Evolutionary conservation across 1,284 basidiomycete species (phyloP).

Genomic region (Abortiporus biennis): DNA sequence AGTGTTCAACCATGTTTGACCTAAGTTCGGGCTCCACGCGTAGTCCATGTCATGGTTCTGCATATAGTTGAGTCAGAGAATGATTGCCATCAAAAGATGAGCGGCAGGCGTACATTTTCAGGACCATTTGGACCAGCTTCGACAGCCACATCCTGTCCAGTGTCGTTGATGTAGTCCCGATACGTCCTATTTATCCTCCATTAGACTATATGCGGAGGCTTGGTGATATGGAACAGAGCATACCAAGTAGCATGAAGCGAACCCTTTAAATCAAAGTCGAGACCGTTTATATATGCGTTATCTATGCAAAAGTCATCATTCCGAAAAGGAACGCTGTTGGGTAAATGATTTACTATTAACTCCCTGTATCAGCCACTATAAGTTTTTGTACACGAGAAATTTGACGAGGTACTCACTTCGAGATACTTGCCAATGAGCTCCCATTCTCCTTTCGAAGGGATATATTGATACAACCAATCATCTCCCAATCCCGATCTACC

Average conservation of each 20-base stretch:
- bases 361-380: too few relatives aligned
- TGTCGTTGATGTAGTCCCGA: conserved; percentile 37
- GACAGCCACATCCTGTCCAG: conserved; percentile 32
- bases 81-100: background rate
- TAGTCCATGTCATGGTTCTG: conserved; percentile 40
- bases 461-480: conserved; percentile 37
- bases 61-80: background rate
- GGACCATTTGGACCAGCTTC: conserved; percentile 41
- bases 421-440: conserved; percentile 30
- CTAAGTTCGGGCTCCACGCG: conserved; percentile 29
- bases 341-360: conserved; percentile 25
- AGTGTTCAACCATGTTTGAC: conserved; percentile 30
- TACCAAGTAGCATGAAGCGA: conserved; percentile 33
- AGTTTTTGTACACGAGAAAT: too few relatives aligned
- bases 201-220: background rate
- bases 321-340: background rate
- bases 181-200: conserved; percentile 28
- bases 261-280: conserved; percentile 32
- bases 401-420: conserved; percentile 27
- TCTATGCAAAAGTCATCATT: conserved; percentile 18
- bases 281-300: conserved; percentile 39
- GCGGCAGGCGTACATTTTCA: conserved; percentile 28
- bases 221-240: background rate
- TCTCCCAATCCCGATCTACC: conserved; percentile 36
- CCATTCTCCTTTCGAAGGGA: conserved; percentile 28